Evolutionary conservation across 345 rosid genomes (phyloP), one percentile per base, ranked within the genome.

Genomic region (Eutrema heterophyllum): DNA sequence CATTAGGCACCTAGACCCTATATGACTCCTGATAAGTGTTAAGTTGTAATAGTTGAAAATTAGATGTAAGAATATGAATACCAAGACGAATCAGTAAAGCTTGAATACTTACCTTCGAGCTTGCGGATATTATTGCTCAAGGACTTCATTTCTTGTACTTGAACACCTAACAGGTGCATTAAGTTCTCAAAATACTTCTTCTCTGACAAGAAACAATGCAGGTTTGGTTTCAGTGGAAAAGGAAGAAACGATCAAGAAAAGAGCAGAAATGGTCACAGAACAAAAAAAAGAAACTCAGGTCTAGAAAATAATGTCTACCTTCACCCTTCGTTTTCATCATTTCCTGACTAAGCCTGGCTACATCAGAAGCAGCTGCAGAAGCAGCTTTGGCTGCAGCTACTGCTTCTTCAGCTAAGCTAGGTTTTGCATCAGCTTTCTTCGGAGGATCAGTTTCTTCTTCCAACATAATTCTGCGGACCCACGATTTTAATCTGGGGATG

Each of bases 331-430:
- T 77, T 65, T 60, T 86, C 83, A 95, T 70, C 86, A 95, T 79
- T 73, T 89, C 96, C 81, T 87, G 98, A 86, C 90, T 90, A 44
- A 88, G 84, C 80, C 87, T 92, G 58, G 98, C 96, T 70, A 90
- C 91, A 77, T 92, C 98, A 64, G 92, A 81, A 54, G 98, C 96
- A 2, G 98, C 96, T 1, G 87, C 89, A 7, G 98, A 91, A 10
- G 98, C 98, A 68, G 97, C 75, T 84, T 90, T 95, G 48, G 97
- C 94, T 53, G 97, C 99, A 15, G 92, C 91, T 8, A 92, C 96
- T 53, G 98, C 93, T 74, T 90, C 98, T 77, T 95, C 99, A 51
- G 85, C 90, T 78, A 86, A 71, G 81, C 85, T 92, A 64, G 97
- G 92, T 74, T 86, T 88, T 70, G 67, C 72, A 38, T 79, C 77